phyloP scores from a whole-genome alignment of 345 rosid species.

The Psidium guajava region DNA sequence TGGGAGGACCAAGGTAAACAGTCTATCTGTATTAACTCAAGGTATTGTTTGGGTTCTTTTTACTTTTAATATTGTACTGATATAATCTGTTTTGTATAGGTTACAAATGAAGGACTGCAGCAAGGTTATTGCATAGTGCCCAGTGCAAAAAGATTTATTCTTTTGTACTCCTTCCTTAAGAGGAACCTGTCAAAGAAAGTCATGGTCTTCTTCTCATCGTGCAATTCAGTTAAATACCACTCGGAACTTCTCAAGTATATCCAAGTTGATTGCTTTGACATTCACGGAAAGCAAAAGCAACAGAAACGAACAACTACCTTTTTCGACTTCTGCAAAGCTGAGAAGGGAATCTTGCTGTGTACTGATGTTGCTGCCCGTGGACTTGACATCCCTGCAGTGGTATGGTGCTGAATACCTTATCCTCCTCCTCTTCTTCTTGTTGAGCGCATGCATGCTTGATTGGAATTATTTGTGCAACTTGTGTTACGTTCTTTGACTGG shows the following conservation, averaged over 20 bases:
- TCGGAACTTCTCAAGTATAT: conserved; percentile 74
- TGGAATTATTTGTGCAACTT: background rate
- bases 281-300: conserved; percentile 94
- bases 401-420: conserved; percentile 9
- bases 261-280: conserved; percentile 67
- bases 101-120: conserved; percentile 90
- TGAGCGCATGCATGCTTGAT: background rate
- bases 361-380: conserved; percentile 99
- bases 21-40: background rate
- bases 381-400: conserved; percentile 97
- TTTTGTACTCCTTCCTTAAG: conserved; percentile 83
- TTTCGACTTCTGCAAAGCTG: conserved; percentile 85
- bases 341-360: conserved; percentile 88
- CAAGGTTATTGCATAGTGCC: conserved; percentile 94
- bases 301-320: conserved; percentile 86
- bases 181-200: conserved; percentile 83
- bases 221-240: conserved; percentile 88
- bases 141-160: conserved; percentile 70
- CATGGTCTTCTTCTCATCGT: conserved; percentile 99
- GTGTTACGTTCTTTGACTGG: background rate
- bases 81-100: conserved; percentile 29
- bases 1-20: conserved; percentile 75
- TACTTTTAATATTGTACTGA: background rate
- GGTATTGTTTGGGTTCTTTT: background rate
- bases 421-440: background rate